Evolutionary conservation across 2,329 filamentous ascomycete species (phyloP).

Genomic region (Talaromyces sp.): DNA sequence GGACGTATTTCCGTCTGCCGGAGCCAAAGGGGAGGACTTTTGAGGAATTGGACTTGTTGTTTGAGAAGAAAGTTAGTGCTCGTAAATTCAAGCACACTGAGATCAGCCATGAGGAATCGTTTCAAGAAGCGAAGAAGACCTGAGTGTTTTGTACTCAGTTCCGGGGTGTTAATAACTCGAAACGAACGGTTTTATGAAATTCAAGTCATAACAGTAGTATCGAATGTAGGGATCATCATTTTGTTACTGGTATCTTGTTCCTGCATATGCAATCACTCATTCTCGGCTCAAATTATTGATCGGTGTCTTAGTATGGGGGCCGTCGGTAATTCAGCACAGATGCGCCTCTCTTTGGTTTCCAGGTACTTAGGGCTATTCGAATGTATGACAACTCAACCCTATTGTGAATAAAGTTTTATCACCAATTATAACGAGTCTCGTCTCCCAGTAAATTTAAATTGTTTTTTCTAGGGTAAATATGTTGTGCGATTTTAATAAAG

Average conservation of each 20-base stretch:
- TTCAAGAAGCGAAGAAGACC: slow-evolving; percentile 9
- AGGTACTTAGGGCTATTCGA: neutral
- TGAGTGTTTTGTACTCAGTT: neutral
- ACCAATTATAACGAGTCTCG: neutral
- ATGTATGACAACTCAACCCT: neutral
- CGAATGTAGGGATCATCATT: neutral
- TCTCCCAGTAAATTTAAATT: neutral
- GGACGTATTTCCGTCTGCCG: slow-evolving; percentile 75
- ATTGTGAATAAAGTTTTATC: no score
- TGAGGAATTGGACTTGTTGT: slow-evolving; percentile 80
- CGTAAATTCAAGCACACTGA: slow-evolving; percentile 64
- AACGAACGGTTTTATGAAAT: no score
- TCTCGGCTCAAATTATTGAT: neutral
- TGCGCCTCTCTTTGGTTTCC: neutral
- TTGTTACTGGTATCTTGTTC: neutral
- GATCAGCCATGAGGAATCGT: slow-evolving; percentile 55
- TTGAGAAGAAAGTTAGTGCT: slow-evolving; percentile 68
- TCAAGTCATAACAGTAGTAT: no score
- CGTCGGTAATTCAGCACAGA: neutral
- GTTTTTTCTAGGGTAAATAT: neutral
- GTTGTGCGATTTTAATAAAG: neutral
- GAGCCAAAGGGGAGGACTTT: slow-evolving; percentile 78
- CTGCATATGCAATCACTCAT: neutral
- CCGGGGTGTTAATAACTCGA: neutral
- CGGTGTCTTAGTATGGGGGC: neutral